A percentile compares a stretch with the other conserved stretches of the same genome.
These are phyloP conservation scores for Fusarium mexicanum DNA, from an alignment of 2,329 filamentous ascomycete genomes.

Conservation along the genomic window DNA sequence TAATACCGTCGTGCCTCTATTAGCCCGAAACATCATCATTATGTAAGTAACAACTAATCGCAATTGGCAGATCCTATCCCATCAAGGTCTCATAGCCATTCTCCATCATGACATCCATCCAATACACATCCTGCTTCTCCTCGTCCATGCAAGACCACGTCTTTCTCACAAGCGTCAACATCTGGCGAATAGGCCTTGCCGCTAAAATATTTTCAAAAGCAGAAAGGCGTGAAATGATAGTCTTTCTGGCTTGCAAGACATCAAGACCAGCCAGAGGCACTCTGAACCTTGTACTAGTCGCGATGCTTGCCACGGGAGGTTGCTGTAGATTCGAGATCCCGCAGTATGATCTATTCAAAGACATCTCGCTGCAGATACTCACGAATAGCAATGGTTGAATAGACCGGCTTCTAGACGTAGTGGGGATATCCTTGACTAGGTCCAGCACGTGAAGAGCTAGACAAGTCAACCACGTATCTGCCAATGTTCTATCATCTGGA, in stretches of 20 bases:
- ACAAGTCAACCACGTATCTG: slow-evolving; percentile 53
- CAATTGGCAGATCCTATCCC: slow-evolving; percentile 25
- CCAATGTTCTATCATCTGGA: neutral
- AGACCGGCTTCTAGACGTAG: slow-evolving; percentile 55
- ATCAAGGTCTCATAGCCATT: slow-evolving; percentile 44
- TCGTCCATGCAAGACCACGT: slow-evolving; percentile 44
- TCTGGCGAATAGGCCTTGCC: slow-evolving; percentile 39
- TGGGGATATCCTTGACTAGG: slow-evolving; percentile 53
- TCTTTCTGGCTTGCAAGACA: slow-evolving; percentile 25
- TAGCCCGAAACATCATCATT: neutral
- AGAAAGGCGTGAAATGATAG: slow-evolving; percentile 28
- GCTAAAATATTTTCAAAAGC: slow-evolving; percentile 35
- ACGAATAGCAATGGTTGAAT: slow-evolving; percentile 57
- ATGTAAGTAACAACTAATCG: neutral
- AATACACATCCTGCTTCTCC: slow-evolving; percentile 52
- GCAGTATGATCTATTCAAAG: slow-evolving; percentile 44
- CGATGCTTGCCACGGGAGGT: slow-evolving; percentile 19
- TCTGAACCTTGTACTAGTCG: slow-evolving; percentile 30
- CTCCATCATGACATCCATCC: slow-evolving; percentile 54
- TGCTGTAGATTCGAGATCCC: slow-evolving; percentile 3
- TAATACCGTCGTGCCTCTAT: neutral
- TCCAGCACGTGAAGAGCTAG: slow-evolving; percentile 57
- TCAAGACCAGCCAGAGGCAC: slow-evolving; percentile 9
- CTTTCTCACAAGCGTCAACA: slow-evolving; percentile 32
- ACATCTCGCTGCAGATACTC: slow-evolving; percentile 55